Conservation (phyloP, 768 basidiomycete genomes). For the Pisolithus tinctorius region DNA sequence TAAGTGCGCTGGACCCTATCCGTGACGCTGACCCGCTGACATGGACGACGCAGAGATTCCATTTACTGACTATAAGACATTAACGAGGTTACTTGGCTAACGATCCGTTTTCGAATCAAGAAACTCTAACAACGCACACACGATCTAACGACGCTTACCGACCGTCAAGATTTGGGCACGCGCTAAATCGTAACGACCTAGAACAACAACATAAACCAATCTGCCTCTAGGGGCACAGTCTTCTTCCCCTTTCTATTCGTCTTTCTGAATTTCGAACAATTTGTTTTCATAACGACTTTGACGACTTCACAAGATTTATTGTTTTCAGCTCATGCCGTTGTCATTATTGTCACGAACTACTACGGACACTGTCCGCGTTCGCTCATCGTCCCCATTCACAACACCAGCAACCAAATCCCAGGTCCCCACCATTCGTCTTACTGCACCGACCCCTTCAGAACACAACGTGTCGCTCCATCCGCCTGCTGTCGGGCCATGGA, state of each 20-base stretch:
- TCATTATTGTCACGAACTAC: constrained; percentile 25
- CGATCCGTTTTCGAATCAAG: constrained; percentile 14
- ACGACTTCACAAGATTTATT: constrained; percentile 15
- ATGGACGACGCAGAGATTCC: constrained; percentile 10
- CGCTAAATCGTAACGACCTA: constrained; percentile 15
- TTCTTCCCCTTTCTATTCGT: constrained; percentile 2
- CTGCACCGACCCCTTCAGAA: constrained; percentile 59
- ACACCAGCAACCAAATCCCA: constrained; percentile 25
- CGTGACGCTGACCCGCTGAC: neutral
- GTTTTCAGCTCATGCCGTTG: constrained; percentile 23
- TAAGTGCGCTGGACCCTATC: constrained; percentile 6
- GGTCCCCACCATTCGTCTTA: constrained; percentile 62
- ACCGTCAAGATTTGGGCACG: constrained; percentile 8
- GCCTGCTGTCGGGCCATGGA: constrained; percentile 22
- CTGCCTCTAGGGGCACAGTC: neutral
- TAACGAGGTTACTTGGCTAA: constrained; percentile 20
- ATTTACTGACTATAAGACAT: constrained; percentile 15
- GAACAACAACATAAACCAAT: constrained; percentile 16
- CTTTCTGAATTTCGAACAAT: constrained; percentile 9
- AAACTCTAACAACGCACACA: constrained; percentile 7
- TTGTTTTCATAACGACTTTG: constrained; percentile 20
- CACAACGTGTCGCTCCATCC: constrained; percentile 29
- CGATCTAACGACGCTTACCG: constrained; percentile 12
- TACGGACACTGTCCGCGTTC: constrained; percentile 17
- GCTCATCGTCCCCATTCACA: constrained; percentile 21